Conservation (phyloP, 2,329 filamentous ascomycete species). For the Colletotrichum shisoi region DNA sequence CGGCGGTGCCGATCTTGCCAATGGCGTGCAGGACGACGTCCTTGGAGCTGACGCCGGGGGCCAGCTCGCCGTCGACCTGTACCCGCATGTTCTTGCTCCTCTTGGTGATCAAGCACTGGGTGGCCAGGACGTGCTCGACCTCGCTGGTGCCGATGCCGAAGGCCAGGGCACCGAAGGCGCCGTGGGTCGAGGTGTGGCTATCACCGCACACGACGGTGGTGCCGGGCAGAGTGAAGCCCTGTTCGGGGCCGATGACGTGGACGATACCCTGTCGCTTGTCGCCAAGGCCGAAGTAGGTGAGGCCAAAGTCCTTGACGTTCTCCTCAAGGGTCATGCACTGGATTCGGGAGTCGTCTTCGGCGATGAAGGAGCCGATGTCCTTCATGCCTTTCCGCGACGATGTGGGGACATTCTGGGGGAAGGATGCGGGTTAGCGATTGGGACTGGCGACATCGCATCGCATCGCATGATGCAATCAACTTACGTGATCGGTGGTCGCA, state of each 20-base stretch:
- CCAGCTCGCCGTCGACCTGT: conserved; percentile 89
- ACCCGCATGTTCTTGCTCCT: conserved; percentile 99
- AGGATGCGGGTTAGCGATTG: conserved; percentile 16
- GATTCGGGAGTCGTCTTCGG: conserved; percentile 89
- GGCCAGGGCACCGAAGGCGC: conserved; percentile 91
- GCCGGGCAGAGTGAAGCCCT: conserved; percentile 96
- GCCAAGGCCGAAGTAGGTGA: conserved; percentile 96
- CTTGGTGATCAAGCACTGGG: conserved; percentile 92
- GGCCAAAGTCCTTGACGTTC: conserved; percentile 94
- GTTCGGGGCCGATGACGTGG: conserved; percentile 97
- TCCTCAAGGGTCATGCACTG: conserved; percentile 97
- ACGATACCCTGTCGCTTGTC: conserved; percentile 98
- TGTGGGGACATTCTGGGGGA: conserved; percentile 87
- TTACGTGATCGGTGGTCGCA: conserved; percentile 94
- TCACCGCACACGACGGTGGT: conserved; percentile 98
- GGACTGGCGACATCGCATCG: not conserved
- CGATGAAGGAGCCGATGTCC: conserved; percentile 90
- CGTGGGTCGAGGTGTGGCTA: conserved; percentile 97
- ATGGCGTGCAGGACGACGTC: conserved; percentile 94
- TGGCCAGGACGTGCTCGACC: conserved; percentile 97
- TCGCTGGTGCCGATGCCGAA: conserved; percentile 98
- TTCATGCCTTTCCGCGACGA: conserved; percentile 90
- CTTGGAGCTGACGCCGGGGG: conserved; percentile 93
- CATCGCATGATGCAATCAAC: conserved; percentile 47
- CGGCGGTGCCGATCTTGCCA: conserved; percentile 91